phyloP scores from a whole-genome alignment of 192 early-diverging fungal species.

The Coemansia sp. region DNA sequence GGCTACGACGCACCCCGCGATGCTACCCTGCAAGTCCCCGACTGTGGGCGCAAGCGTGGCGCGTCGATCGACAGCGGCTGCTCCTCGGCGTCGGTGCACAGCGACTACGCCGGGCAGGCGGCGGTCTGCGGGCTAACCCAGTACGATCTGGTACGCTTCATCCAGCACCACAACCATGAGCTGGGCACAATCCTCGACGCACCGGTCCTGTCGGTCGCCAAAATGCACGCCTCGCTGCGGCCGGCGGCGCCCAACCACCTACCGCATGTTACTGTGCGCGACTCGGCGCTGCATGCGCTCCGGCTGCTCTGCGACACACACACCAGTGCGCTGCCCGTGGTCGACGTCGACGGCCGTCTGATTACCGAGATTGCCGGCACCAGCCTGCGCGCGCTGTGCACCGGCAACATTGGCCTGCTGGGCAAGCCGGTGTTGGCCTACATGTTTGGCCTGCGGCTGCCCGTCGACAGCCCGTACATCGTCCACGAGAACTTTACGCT shows the following conservation, averaged over 20 bases:
- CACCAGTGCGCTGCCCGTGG: conserved; percentile 41
- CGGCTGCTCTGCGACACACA: conserved; percentile 24
- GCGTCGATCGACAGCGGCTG: conserved; percentile 28
- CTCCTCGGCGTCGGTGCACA: conserved; percentile 4
- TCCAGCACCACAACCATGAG: conserved; percentile 51
- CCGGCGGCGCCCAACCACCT: conserved; percentile 11
- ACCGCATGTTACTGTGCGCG: conserved; percentile 25
- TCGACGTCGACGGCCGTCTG: conserved; percentile 40
- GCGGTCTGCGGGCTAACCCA: conserved; percentile 43
- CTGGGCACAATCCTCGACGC: conserved; percentile 16
- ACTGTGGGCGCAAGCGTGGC: conserved; percentile 14
- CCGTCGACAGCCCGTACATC: conserved; percentile 29
- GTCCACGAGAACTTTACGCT: conserved; percentile 39
- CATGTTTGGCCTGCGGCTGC: conserved; percentile 28
- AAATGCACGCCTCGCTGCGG: conserved; percentile 6
- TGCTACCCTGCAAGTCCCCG: conserved; percentile 8
- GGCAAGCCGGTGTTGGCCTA: conserved; percentile 47
- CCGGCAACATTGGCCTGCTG: conserved; percentile 24
- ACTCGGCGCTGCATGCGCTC: conserved; percentile 37
- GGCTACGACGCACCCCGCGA: not conserved
- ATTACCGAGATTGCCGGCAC: conserved; percentile 41
- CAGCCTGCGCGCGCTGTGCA: conserved; percentile 26
- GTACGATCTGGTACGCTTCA: conserved; percentile 46
- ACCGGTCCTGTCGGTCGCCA: not conserved
- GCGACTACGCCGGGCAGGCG: not conserved